Evolutionary conservation across 78 protist species (phyloP), one percentile per base, ranked within the genome.

Genomic region (Reticulomyxa filosa): DNA sequence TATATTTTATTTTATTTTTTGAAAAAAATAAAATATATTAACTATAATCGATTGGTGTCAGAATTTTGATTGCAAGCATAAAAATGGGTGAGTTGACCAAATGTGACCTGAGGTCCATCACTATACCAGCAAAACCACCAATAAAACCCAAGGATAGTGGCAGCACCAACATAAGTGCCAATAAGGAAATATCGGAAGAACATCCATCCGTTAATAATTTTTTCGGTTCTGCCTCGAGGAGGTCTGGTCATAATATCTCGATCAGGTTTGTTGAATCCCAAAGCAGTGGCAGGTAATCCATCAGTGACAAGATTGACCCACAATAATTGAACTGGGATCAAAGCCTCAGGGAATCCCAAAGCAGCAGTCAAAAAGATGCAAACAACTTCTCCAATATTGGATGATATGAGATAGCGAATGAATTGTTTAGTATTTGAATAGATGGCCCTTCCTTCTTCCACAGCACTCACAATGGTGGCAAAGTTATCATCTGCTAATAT

Each of bases 401-500:
- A 71, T 6, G 86, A 71, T 57, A 85, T 68, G 23, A 77, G 76
- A 75, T 79, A 85, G 36, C 83, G 78, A 35, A 85, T 75, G 70
- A 80, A 79, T 38, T 65, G 67, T 73, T 77, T 76, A 50, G 65
- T 70, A 76, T 79, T 79, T 66, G 61, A 38, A 73, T 70, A 82
- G 70, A 85, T 80, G 5, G 75, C 39, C 23, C 86, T 74, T 32
- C 91, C 96, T 46, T 89, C 89, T 65, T 80, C 88, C 2, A 89
- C 79, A 0, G 89, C 90, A 0, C 46, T 22, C 32, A 90, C 91
- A 64, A 95, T 93, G 13, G 97, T 82, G 0, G 96, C 46, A 64
- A 95, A 95, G 85, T 95, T 86, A 77, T 95, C 98, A 73, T 95
- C 98, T n/a, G 76, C 67, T 2, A 95, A 77, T 5, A 90, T 73